phyloP scores from a whole-genome alignment of 495 filamentous ascomycete genomes.

The Achaetomiella virescens region DNA sequence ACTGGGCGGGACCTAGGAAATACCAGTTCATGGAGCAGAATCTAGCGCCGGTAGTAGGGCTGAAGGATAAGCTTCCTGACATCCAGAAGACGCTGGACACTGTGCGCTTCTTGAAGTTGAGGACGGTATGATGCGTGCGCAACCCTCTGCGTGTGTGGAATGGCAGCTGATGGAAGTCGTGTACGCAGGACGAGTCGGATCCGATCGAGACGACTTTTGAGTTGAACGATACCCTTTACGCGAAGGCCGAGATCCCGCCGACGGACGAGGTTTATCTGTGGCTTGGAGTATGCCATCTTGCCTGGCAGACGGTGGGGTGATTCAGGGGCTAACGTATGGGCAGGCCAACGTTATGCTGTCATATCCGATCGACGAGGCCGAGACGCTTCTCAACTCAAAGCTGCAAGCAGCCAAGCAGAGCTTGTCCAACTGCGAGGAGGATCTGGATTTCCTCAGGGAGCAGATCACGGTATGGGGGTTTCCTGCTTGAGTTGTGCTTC shows the following conservation, averaged over 20 bases:
- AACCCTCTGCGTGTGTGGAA: neutral
- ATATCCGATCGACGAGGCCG: slow-evolving; percentile 84
- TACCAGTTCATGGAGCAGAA: slow-evolving; percentile 99
- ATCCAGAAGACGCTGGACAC: slow-evolving; percentile 97
- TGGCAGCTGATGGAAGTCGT: neutral
- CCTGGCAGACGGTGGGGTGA: neutral
- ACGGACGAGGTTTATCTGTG: slow-evolving; percentile 95
- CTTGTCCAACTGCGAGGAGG: slow-evolving; percentile 83
- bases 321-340: neutral
- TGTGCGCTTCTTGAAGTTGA: slow-evolving; percentile 70
- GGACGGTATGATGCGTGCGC: slow-evolving; percentile 44
- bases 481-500: neutral
- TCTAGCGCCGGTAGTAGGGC: slow-evolving; percentile 69
- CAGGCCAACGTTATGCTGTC: slow-evolving; percentile 96
- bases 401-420: slow-evolving; percentile 71
- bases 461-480: slow-evolving; percentile 78
- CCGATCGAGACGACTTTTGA: slow-evolving; percentile 89
- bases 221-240: slow-evolving; percentile 91
- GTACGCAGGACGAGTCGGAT: slow-evolving; percentile 41
- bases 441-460: slow-evolving; percentile 90
- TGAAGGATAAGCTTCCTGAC: slow-evolving; percentile 94
- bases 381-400: slow-evolving; percentile 71
- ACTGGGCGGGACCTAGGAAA: slow-evolving; percentile 52
- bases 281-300: slow-evolving; percentile 60
- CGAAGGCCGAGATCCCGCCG: slow-evolving; percentile 71